phyloP scores from a whole-genome alignment of 148 eudicot genomes.

The Rhododendron vialii region DNA sequence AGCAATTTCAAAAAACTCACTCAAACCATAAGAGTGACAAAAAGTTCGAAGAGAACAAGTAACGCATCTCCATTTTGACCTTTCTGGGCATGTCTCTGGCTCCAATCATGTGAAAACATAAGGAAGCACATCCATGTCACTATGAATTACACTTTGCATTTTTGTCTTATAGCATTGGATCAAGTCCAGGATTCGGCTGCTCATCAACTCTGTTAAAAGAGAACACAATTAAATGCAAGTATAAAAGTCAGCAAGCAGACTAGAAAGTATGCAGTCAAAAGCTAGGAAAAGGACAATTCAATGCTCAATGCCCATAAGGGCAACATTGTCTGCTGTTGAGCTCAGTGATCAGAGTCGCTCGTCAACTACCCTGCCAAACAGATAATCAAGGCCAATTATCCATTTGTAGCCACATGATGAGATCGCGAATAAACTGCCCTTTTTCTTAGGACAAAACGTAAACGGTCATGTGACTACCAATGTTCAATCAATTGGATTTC shows the following conservation, averaged over 20 bases:
- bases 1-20: not conserved
- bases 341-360: not conserved
- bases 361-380: not conserved
- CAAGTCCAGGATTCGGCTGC: constrained; percentile 10
- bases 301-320: not conserved
- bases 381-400: not conserved
- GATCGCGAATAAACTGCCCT: not conserved
- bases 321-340: not conserved
- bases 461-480: not conserved
- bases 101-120: not conserved
- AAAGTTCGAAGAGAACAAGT: not conserved
- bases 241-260: not conserved
- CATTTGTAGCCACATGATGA: not conserved
- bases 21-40: not conserved
- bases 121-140: not conserved
- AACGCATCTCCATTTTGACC: not conserved
- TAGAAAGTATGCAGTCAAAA: not conserved
- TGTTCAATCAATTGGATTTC: not conserved
- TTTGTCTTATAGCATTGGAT: constrained; percentile 12
- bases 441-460: not conserved
- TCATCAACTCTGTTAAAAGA: constrained; percentile 20
- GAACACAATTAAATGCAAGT: not conserved
- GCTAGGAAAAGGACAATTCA: not conserved
- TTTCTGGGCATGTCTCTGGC: not conserved
- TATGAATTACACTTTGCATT: not conserved